A percentile compares a stretch with the other conserved stretches of the same genome.
phyloP scores from a whole-genome alignment of 768 basidiomycete species.

The Hirschioporus abietinus region DNA sequence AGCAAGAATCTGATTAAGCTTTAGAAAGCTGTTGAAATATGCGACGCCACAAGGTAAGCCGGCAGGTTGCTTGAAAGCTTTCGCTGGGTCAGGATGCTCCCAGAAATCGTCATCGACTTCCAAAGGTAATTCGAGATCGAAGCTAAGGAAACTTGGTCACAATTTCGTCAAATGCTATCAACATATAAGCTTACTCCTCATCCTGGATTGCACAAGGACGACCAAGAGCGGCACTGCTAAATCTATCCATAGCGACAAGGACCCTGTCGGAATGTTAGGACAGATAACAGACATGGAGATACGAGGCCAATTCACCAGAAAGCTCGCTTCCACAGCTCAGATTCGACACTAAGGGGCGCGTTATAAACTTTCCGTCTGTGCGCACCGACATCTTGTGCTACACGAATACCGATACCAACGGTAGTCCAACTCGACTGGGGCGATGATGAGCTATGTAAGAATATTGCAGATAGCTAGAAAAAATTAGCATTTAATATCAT shows the following conservation, averaged over 20 bases:
- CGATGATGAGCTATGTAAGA: constrained; percentile 50
- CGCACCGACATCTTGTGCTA: constrained; percentile 70
- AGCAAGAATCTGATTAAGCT: constrained; percentile 56
- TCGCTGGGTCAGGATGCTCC: constrained; percentile 49
- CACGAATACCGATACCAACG: constrained; percentile 60
- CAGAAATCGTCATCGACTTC: constrained; percentile 85
- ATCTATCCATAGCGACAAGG: constrained; percentile 41
- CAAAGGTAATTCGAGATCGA: constrained; percentile 64
- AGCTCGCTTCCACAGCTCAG: constrained; percentile 71
- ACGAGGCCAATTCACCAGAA: constrained; percentile 42
- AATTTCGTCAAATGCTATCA: constrained; percentile 16
- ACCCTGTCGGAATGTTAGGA: constrained; percentile 31
- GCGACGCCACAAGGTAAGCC: constrained; percentile 49
- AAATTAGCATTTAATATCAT: constrained; percentile 23
- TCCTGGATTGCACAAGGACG: constrained; percentile 71
- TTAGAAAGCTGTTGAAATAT: constrained; percentile 51
- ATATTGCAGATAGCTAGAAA: constrained; percentile 33
- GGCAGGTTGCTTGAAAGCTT: constrained; percentile 60
- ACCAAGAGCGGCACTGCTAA: constrained; percentile 47
- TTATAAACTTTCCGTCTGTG: constrained; percentile 43
- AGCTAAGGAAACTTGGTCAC: constrained; percentile 42
- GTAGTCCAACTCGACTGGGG: constrained; percentile 66
- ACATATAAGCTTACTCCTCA: constrained; percentile 50
- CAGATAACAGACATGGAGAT: background rate
- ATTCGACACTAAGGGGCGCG: constrained; percentile 37